Evolutionary conservation across 352 stramenopile genomes (phyloP).

Genomic region (Thalassiosira hispida): DNA sequence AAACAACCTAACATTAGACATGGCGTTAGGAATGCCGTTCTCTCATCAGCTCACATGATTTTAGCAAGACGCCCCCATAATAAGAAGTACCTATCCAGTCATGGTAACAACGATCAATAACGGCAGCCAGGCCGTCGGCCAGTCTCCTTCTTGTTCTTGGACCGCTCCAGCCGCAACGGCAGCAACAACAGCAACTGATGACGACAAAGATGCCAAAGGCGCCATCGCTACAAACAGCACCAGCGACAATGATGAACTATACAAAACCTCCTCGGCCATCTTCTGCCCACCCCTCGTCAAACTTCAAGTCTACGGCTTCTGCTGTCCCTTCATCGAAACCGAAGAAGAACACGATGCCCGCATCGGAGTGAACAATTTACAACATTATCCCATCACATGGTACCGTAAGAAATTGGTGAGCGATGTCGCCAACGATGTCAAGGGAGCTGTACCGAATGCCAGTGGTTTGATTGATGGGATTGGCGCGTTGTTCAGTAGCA

Average conservation of each 20-base stretch:
- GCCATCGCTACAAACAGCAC: neutral
- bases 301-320: constrained; percentile 34
- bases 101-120: neutral
- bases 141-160: neutral
- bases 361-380: constrained; percentile 5
- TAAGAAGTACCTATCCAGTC: neutral
- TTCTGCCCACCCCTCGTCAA: constrained; percentile 31
- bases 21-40: too few species aligned
- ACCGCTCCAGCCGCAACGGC: neutral
- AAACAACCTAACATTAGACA: too few species aligned
- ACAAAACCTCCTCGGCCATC: neutral
- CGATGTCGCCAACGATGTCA: constrained; percentile 7
- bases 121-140: neutral
- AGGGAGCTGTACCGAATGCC: neutral
- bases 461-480: constrained; percentile 41
- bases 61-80: neutral
- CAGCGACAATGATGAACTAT: neutral
- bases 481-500: constrained; percentile 8
- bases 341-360: constrained; percentile 37
- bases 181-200: neutral
- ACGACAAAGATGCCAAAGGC: too few species aligned
- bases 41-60: neutral
- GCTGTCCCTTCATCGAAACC: constrained; percentile 41
- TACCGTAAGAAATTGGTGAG: constrained; percentile 32
- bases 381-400: constrained; percentile 50